A percentile compares a stretch with the other conserved stretches of the same genome.
Conservation (phyloP, 331 rosid species). For the Cydonia oblonga region DNA sequence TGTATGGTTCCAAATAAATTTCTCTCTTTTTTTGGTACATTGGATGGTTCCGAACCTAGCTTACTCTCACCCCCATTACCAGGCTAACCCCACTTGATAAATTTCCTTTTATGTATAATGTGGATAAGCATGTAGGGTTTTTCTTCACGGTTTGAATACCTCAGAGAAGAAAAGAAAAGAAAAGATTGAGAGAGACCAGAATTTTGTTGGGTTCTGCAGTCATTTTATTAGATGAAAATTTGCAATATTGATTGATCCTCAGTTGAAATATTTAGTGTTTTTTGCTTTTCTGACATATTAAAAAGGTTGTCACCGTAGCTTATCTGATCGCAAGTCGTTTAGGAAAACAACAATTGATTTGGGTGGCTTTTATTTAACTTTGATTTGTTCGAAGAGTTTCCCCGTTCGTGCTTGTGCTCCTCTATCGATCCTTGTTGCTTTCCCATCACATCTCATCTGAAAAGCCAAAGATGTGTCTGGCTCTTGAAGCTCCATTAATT, state of each 20-base stretch:
- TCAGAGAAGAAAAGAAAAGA: background rate
- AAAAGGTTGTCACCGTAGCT: background rate
- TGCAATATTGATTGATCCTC: background rate
- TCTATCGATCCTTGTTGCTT: too few relatives aligned
- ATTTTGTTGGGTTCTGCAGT: background rate
- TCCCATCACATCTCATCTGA: background rate
- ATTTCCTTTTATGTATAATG: background rate
- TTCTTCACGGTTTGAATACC: background rate
- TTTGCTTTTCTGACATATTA: background rate
- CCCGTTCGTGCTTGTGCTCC: background rate
- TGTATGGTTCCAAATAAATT: too few relatives aligned
- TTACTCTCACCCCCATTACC: background rate
- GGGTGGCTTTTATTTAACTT: background rate
- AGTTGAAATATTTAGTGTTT: background rate
- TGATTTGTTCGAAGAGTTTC: background rate
- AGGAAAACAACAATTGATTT: background rate
- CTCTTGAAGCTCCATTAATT: background rate
- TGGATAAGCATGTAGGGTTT: background rate
- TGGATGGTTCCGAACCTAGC: background rate
- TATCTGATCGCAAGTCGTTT: conserved; percentile 4
- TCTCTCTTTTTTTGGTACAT: too few relatives aligned
- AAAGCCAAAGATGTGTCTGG: background rate
- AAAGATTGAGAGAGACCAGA: background rate
- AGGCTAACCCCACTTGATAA: background rate
- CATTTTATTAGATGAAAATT: background rate